These are phyloP conservation scores for Nakaseomyces uthaithaninus DNA, from an alignment of 1,139 yeast genomes.

Conservation along the genomic window DNA sequence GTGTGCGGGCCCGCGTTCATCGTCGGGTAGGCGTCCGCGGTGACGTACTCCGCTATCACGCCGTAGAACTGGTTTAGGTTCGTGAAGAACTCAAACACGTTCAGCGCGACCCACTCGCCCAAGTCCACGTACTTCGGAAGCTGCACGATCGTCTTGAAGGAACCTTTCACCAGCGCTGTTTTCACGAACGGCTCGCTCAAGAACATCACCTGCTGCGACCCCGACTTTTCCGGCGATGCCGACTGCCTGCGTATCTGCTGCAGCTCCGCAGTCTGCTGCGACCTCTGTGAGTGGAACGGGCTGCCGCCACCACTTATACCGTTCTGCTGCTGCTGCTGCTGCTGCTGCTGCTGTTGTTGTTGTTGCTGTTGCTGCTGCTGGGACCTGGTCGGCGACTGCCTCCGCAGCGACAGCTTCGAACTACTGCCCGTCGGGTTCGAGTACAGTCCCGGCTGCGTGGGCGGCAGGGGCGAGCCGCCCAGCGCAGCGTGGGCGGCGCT, in stretches of 20 bases:
- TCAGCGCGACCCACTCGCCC: constrained; percentile 93
- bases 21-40: constrained; percentile 81
- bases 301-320: background rate
- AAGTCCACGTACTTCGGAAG: constrained; percentile 89
- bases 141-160: constrained; percentile 90
- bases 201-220: constrained; percentile 38
- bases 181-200: constrained; percentile 89
- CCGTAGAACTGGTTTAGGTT: constrained; percentile 84
- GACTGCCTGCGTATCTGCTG: constrained; percentile 11
- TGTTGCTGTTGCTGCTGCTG: constrained; percentile 16
- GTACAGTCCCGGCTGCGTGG: constrained; percentile 14
- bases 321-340: constrained; percentile 1
- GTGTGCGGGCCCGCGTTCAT: constrained; percentile 95
- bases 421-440: constrained; percentile 32
- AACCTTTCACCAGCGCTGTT: constrained; percentile 94
- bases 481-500: constrained; percentile 10
- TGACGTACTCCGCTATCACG: constrained; percentile 77
- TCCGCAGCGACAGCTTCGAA: constrained; percentile 34
- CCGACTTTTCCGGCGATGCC: constrained; percentile 39
- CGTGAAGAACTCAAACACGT: constrained; percentile 81
- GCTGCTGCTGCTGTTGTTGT: constrained; percentile 7
- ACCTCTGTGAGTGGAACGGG: constrained; percentile 7
- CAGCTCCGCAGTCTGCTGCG: constrained; percentile 6
- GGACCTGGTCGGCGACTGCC: constrained; percentile 29
- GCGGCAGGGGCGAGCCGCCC: background rate